Evolutionary conservation across 768 basidiomycete genomes (phyloP), one percentile per base, ranked within the genome.

Genomic region (Hericium rajendrae): DNA sequence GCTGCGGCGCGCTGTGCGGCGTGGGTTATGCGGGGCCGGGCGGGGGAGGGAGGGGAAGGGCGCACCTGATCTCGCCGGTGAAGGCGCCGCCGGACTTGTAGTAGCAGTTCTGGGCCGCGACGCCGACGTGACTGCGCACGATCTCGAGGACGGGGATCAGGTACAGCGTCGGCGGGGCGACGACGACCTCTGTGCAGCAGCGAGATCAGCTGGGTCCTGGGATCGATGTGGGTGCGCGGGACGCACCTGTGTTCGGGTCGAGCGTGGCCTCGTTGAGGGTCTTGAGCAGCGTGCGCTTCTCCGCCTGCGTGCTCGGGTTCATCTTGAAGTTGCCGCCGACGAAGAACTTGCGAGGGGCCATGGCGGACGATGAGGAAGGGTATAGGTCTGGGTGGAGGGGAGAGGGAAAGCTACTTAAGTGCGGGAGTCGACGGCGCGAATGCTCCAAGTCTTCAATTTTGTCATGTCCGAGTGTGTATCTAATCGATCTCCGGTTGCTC

Each of bases 241-340:
- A 71, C 79, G 61, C 59, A 91, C 94, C 94, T 54, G 87, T 85
- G 39, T 77, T 69, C 22, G 82, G 74, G 69, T 95, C 91, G 53
- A 98, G 73, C 53, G 82, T 75, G 54, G 92, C 91, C 3, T 82
- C 72, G 75, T 97, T 97, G 55, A 99, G 74, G 51, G 76, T 68
- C 53, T 81, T 71, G 64, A 91, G 72, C 66, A 99, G 80, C 48
- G 75, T 72, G 62, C 74, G 74, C 71, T 88, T 86, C 64, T 83
- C 78, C 61, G 78, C 77, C 61, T 76, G 76, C 39, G 84, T 80
- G 58, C 76, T 75, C 28, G 89, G 89, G 77, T 97, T 95, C 86
- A 98, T 86, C 79, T 97, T 99, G 83, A 95, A 97, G 81, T 98
- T 97, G 32, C 94, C 91, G 61, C 95, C 95, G 65, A 91, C 93